These are phyloP conservation scores for Caryopteris hybrid DNA, from an alignment of 305 asterid genomes.

Conservation along the genomic window DNA sequence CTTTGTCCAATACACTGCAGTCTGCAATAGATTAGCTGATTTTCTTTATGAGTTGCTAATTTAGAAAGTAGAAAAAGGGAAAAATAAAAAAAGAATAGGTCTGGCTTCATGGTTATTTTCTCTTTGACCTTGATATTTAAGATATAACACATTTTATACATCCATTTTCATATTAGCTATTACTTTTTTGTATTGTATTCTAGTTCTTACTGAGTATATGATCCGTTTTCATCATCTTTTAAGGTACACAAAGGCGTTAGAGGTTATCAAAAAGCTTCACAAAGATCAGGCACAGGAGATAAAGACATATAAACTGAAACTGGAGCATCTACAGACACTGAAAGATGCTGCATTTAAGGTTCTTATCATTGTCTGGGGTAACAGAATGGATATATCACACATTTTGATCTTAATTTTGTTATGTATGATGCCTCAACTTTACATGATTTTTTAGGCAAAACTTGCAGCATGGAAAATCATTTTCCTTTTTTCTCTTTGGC, in stretches of 20 bases:
- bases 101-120: not conserved
- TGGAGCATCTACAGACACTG: constrained; percentile 89
- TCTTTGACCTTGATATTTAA: not conserved
- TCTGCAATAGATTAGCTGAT: not conserved
- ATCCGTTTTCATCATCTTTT: constrained; percentile 18
- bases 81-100: not conserved
- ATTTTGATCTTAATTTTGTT: constrained; percentile 9
- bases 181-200: not conserved
- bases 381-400: not conserved
- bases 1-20: not conserved
- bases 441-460: constrained; percentile 1
- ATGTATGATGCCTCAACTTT: not conserved
- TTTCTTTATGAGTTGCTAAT: not conserved
- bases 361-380: constrained; percentile 14
- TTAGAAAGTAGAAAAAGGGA: not conserved
- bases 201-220: constrained; percentile 6
- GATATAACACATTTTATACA: not conserved
- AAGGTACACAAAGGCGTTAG: constrained; percentile 97
- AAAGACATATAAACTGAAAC: constrained; percentile 76
- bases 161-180: not conserved
- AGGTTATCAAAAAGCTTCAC: constrained; percentile 95
- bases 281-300: constrained; percentile 95
- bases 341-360: constrained; percentile 96
- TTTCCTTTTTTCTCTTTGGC: not conserved
- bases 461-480: not conserved